Percentiles rank a stretch among this genome's conserved stretches.
Evolutionary conservation across 2,329 filamentous ascomycete species (phyloP).

Genomic region (Aspergillus pseudoglaucus): DNA sequence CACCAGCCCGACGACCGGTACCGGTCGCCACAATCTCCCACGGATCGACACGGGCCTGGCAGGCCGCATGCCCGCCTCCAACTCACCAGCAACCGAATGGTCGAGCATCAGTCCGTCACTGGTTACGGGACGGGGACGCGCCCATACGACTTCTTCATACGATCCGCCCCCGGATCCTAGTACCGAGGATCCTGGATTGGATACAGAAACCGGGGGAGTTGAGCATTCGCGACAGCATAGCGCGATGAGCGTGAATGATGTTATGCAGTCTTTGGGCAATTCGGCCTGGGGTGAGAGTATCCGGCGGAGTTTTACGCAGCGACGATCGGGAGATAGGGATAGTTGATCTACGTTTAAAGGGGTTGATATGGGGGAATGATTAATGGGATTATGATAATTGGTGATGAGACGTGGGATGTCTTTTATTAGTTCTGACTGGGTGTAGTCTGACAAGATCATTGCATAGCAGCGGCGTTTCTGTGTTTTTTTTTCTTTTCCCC

Average conservation of each 20-base stretch:
- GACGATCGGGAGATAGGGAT: conserved; percentile 32
- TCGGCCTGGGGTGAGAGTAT: conserved; percentile 93
- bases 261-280: conserved; percentile 78
- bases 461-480: not conserved
- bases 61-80: conserved; percentile 28
- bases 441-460: not conserved
- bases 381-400: not conserved
- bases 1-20: conserved; percentile 14
- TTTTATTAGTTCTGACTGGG: too few relatives aligned
- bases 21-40: conserved; percentile 37
- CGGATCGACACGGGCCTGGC: conserved; percentile 39
- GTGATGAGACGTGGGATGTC: too few relatives aligned
- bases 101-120: conserved; percentile 49
- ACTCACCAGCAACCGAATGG: conserved; percentile 37
- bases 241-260: conserved; percentile 66
- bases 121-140: conserved; percentile 24
- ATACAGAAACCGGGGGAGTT: conserved; percentile 8
- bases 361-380: not conserved
- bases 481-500: not conserved
- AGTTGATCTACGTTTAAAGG: not conserved
- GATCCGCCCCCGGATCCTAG: conserved; percentile 17
- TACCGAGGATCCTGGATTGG: not conserved
- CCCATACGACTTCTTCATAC: conserved; percentile 22
- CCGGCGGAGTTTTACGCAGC: conserved; percentile 72
- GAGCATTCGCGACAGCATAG: conserved; percentile 57